Percentiles rank a stretch among this genome's conserved stretches.
Evolutionary conservation across 2,329 filamentous ascomycete species (phyloP).

Genomic region (Helotiales sp.): DNA sequence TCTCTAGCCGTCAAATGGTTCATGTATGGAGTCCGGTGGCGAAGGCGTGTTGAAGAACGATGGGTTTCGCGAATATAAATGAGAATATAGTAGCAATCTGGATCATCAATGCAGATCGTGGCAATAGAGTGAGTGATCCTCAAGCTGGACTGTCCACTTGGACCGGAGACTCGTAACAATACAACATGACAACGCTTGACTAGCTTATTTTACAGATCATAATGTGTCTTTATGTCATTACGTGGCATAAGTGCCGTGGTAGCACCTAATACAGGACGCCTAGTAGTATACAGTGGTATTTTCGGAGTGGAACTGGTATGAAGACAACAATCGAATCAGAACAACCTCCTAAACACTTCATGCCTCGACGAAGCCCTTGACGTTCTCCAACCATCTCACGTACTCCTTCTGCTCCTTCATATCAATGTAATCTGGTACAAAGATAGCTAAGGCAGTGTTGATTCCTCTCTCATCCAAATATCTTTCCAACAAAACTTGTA

Average conservation of each 20-base stretch:
- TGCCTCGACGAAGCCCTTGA: constrained; percentile 82
- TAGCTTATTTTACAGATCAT: not conserved
- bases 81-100: too few species aligned
- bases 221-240: constrained; percentile 18
- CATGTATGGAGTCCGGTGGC: too few species aligned
- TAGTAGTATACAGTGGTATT: constrained; percentile 21
- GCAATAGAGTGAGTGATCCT: too few species aligned
- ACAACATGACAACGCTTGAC: too few species aligned
- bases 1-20: too few species aligned
- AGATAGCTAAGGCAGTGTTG: constrained; percentile 80
- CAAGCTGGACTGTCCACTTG: too few species aligned
- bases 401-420: constrained; percentile 99
- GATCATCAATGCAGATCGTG: too few species aligned
- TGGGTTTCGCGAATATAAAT: too few species aligned
- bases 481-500: constrained; percentile 87
- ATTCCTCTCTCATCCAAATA: constrained; percentile 95
- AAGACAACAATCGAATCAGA: constrained; percentile 29
- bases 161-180: too few species aligned
- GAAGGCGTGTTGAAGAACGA: too few species aligned
- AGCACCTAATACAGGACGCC: constrained; percentile 8
- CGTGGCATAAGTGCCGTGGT: constrained; percentile 9
- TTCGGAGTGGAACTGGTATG: constrained; percentile 29
- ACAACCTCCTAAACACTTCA: constrained; percentile 39
- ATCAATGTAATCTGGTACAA: constrained; percentile 95
- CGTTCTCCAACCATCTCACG: constrained; percentile 80